Conservation (phyloP, 192 early-diverging fungal species). For the Dissophora globulifera region DNA sequence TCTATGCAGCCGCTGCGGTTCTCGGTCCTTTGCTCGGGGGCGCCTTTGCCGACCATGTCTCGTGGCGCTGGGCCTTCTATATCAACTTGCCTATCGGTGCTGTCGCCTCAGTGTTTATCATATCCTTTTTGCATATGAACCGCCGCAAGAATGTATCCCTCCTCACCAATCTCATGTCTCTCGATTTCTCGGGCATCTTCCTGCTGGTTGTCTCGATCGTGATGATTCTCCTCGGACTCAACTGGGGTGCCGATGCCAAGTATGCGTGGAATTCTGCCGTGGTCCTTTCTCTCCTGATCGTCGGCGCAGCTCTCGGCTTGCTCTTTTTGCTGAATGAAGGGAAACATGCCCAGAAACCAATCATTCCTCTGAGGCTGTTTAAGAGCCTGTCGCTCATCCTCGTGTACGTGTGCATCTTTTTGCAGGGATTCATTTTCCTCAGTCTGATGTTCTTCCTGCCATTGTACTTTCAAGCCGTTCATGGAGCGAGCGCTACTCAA, state of each 20-base stretch:
- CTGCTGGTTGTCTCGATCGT: slow-evolving; percentile 41
- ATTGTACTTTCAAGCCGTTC: slow-evolving; percentile 82
- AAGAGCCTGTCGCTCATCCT: slow-evolving; percentile 69
- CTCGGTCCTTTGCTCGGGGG: slow-evolving; percentile 55
- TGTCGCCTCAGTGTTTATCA: slow-evolving; percentile 20
- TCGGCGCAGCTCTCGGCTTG: slow-evolving; percentile 59
- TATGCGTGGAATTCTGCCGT: slow-evolving; percentile 74
- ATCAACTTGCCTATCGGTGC: slow-evolving; percentile 33
- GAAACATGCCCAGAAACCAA: slow-evolving; percentile 56
- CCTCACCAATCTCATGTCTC: not conserved
- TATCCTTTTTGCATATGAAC: slow-evolving; percentile 21
- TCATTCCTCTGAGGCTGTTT: slow-evolving; percentile 75
- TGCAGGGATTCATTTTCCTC: slow-evolving; percentile 66
- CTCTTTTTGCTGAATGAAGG: too few relatives aligned
- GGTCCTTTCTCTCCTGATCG: slow-evolving; percentile 71
- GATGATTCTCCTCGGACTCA: slow-evolving; percentile 38
- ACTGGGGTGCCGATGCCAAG: slow-evolving; percentile 58
- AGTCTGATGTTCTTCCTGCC: slow-evolving; percentile 73
- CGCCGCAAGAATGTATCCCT: slow-evolving; percentile 17
- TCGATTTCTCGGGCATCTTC: slow-evolving; percentile 53
- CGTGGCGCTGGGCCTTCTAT: slow-evolving; percentile 61
- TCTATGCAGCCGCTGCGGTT: slow-evolving; percentile 67
- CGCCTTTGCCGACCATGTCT: slow-evolving; percentile 40
- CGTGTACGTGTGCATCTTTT: slow-evolving; percentile 64
- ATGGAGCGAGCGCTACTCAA: slow-evolving; percentile 61